Percentiles rank a stretch among this genome's conserved stretches.
Evolutionary conservation across 2,329 filamentous ascomycete species (phyloP).

Genomic region (Cryphonectria naterciae): DNA sequence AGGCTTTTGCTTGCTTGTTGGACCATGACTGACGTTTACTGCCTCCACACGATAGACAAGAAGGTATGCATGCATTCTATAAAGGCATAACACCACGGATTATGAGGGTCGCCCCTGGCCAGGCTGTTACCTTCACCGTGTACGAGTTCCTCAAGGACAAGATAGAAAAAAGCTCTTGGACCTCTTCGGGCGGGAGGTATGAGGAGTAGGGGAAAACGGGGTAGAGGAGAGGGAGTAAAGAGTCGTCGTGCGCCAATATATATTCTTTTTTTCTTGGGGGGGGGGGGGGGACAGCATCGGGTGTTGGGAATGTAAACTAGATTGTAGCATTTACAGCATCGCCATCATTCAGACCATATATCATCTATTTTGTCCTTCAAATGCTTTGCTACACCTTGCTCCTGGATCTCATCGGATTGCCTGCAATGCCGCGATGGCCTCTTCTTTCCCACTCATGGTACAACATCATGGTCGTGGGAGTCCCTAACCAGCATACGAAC

Average conservation of each 20-base stretch:
- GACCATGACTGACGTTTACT: background rate
- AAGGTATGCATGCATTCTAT: constrained; percentile 94
- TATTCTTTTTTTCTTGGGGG: constrained; percentile 5
- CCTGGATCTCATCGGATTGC: background rate
- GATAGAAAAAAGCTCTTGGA: constrained; percentile 67
- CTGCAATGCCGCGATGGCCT: background rate
- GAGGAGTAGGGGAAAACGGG: constrained; percentile 58
- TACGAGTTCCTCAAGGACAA: constrained; percentile 78
- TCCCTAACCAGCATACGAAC: background rate
- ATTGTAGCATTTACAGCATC: background rate
- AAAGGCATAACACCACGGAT: constrained; percentile 98
- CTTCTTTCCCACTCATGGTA: background rate
- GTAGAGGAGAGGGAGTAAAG: background rate
- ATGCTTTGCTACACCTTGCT: background rate
- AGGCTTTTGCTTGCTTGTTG: background rate
- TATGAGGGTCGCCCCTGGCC: constrained; percentile 95
- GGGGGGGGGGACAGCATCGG: background rate
- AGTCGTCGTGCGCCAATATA: constrained; percentile 6
- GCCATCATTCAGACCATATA: background rate
- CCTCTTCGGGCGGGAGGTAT: constrained; percentile 65
- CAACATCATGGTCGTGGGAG: no score
- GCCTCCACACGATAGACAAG: constrained; percentile 61
- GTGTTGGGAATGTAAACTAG: background rate
- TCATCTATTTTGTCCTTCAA: background rate
- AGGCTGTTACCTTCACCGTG: constrained; percentile 78